phyloP scores from a whole-genome alignment of 306 rosid genomes.

The Acacia acuminata region DNA sequence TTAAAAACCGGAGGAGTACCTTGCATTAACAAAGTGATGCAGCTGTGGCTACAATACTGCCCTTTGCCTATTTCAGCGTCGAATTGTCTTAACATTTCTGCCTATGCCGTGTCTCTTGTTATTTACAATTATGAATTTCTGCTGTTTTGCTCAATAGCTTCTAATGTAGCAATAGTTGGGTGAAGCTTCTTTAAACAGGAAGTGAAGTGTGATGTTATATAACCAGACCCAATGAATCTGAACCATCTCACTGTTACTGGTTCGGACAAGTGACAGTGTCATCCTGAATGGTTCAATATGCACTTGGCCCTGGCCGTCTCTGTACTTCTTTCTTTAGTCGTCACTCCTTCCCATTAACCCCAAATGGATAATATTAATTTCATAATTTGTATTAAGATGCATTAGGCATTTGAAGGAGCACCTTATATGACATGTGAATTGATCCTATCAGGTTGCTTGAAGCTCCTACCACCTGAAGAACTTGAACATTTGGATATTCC shows the following conservation, averaged over 20 bases:
- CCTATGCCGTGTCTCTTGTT: not conserved
- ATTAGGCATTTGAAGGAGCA: not conserved
- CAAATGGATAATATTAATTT: not conserved
- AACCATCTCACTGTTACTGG: not conserved
- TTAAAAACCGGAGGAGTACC: no score
- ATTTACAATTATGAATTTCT: not conserved
- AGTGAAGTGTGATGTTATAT: not conserved
- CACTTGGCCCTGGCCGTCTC: not conserved
- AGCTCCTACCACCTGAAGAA: slow-evolving; percentile 74
- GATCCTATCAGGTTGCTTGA: slow-evolving; percentile 75
- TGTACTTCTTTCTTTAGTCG: not conserved
- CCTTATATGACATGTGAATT: slow-evolving; percentile 22
- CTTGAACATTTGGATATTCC: slow-evolving; percentile 80
- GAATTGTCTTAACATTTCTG: not conserved
- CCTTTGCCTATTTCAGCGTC: not conserved
- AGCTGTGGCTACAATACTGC: not conserved
- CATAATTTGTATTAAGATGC: not conserved
- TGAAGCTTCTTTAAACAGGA: not conserved
- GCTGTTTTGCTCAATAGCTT: not conserved
- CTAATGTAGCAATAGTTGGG: not conserved
- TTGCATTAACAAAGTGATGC: no score
- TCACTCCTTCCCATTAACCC: not conserved
- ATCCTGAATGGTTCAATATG: not conserved
- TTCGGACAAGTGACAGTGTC: not conserved
- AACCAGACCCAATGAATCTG: not conserved